Evolutionary conservation across 2,329 filamentous ascomycete genomes (phyloP), one percentile per base, ranked within the genome.

Genomic region (Fusarium aywerte): DNA sequence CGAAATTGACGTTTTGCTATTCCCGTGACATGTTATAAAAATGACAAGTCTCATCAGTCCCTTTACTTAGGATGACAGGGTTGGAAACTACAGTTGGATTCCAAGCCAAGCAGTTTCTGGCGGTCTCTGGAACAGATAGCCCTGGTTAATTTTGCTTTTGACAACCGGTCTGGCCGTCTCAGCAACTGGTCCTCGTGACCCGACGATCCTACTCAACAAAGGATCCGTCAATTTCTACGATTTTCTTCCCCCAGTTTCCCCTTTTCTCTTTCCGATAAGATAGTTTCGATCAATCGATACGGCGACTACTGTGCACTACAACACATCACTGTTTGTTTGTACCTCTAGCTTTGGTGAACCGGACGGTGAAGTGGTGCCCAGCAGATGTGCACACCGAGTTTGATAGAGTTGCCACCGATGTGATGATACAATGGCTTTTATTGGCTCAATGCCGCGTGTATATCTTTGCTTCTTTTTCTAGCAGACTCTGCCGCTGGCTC

Each of bases 321-420:
- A 15, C n/a, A 12, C 31, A n/a, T 18, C 36, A 25, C 18, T 15
- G 20, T 23, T 25, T 54, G 32, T 32, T 25, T 44, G 18, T 32
- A 18, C 18, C 23, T 58, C 58, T 40, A 21, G 29, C 29, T 50
- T 39, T 44, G 59, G 42, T 36, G 44, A 43, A 42, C 54, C 25
- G 33, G 11, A 40, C 16, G 20, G 35, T 51, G 43, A 59, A 59
- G 25, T 39, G 48, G 48, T 64, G 63, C 25, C 31, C 52, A 33
- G 11, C n/a, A 45, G 33, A 64, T 27, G 39, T 58, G 33, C 58
- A 67, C 45, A 58, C 58, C 52, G 59, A 67, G 58, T 42, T 39
- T 25, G 33, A 43, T 48, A 42, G 45, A 55, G n/a, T 58, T 29
- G 58, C 62, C 65, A 60, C 62, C 25, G 39, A 53, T 40, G 42